Base-by-base conservation (phyloP, 1,284 basidiomycete species). In the Microbotryum scabiosae region DNA sequence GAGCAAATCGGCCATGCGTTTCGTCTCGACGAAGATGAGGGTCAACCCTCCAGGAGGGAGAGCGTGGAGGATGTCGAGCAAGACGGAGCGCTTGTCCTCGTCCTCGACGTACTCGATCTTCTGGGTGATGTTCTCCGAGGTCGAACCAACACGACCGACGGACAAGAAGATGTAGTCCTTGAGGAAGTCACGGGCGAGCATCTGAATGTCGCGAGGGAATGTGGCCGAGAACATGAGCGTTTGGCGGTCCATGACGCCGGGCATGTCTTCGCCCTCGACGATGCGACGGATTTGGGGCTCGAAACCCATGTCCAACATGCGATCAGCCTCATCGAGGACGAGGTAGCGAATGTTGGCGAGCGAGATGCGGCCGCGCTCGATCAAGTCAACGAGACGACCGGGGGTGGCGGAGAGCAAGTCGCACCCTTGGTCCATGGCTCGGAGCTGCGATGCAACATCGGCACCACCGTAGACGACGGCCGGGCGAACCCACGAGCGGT, bases 261-360 rank as follows among this genome's bases (percentile, higher is more conserved):
- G 92, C 94, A 99, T 99, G 77, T 98, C 96, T 74, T 94, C 92
- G 68, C 89, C 89, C 76, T 97, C 90, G 36, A 99, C 96, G 74
- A 99, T 99, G 55, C 92, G 84, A 68, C 94, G 85, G 73, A 99
- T 99, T 79, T 98, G 94, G 64, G 96, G 96, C 79, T 99, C 94
- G 82, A 99, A 99, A 88, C 94, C 94, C 94, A 99, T 99, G 81
- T 99, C 94, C 72, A 99, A 84, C 94, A 99, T 99, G 74, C 94
- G 89, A 80, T 99, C 96, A 65, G 94, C 96, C 80, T 99, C 96
- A 73, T 99, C 96, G 62, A 99, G 87, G 43, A 98, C 96, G 57
- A 99, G 86, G 79, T 96, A 98, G 72, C 90, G 87, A 78, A 99
- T 87, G 79, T 97, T 97, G 72, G 89, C 85, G 62, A 99, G 83